These are phyloP conservation scores for Coffea canephora DNA, from an alignment of 257 asterid species.

Conservation along the genomic window DNA sequence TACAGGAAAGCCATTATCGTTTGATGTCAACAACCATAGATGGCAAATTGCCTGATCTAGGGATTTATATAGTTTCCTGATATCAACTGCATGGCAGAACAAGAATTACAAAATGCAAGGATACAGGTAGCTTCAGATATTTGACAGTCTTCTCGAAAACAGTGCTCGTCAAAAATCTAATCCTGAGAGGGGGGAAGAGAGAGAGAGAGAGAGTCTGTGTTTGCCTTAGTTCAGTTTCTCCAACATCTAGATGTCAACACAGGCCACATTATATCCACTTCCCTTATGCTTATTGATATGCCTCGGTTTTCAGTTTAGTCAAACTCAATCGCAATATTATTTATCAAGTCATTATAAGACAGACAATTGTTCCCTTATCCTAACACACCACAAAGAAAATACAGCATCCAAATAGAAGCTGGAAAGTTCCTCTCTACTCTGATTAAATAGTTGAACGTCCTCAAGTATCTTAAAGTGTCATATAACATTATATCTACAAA, in stretches of 20 bases:
- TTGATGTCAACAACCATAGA: neutral
- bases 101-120: neutral
- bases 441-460: neutral
- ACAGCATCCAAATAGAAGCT: neutral
- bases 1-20: neutral
- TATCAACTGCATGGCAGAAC: neutral
- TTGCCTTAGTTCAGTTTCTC: neutral
- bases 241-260: neutral
- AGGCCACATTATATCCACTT: neutral
- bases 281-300: neutral
- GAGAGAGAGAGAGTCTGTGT: neutral
- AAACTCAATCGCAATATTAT: neutral
- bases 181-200: neutral
- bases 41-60: neutral
- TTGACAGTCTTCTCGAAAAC: neutral
- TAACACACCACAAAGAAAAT: neutral
- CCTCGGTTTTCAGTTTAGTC: neutral
- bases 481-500: neutral
- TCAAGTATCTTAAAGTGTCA: neutral
- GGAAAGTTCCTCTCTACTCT: neutral
- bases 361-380: neutral
- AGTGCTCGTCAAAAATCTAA: neutral
- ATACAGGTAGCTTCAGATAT: neutral
- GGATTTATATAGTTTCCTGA: neutral
- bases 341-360: neutral